Percentiles rank a stretch among this genome's conserved stretches.
Conservation (phyloP, 306 rosid species). For the Potentilla sterilis region DNA sequence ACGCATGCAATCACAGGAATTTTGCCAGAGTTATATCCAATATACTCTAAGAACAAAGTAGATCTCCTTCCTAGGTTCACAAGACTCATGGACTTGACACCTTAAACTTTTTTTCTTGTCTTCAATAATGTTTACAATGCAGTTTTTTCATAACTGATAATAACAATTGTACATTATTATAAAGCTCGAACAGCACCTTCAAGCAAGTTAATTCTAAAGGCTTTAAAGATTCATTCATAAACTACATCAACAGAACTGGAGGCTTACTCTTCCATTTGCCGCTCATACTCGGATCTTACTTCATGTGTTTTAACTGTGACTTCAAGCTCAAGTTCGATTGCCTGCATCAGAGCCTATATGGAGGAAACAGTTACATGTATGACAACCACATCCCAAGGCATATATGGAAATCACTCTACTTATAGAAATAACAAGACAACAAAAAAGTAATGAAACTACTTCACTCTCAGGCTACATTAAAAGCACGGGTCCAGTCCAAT, state of each 20-base stretch:
- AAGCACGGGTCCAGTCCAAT: background rate
- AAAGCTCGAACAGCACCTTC: background rate
- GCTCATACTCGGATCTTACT: constrained; percentile 86
- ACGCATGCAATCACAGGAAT: background rate
- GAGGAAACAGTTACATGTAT: constrained; percentile 15
- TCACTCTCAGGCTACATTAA: background rate
- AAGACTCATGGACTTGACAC: background rate
- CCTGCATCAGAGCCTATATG: constrained; percentile 79
- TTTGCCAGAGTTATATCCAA: background rate
- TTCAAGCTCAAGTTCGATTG: constrained; percentile 92
- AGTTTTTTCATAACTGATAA: background rate
- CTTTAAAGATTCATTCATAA: background rate
- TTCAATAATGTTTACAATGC: background rate
- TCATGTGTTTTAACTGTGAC: constrained; percentile 87
- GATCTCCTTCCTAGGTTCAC: background rate
- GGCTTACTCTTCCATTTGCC: constrained; percentile 89
- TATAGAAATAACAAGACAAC: background rate
- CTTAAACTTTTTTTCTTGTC: background rate
- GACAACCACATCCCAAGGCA: constrained; percentile 9
- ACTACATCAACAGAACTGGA: background rate
- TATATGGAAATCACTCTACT: background rate
- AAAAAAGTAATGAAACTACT: background rate
- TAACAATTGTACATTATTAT: background rate
- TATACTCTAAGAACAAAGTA: background rate
- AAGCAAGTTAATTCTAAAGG: background rate